Evolutionary conservation across 2,329 filamentous ascomycete genomes (phyloP), one percentile per base, ranked within the genome.

Genomic region (Diaporthe citriasiana): DNA sequence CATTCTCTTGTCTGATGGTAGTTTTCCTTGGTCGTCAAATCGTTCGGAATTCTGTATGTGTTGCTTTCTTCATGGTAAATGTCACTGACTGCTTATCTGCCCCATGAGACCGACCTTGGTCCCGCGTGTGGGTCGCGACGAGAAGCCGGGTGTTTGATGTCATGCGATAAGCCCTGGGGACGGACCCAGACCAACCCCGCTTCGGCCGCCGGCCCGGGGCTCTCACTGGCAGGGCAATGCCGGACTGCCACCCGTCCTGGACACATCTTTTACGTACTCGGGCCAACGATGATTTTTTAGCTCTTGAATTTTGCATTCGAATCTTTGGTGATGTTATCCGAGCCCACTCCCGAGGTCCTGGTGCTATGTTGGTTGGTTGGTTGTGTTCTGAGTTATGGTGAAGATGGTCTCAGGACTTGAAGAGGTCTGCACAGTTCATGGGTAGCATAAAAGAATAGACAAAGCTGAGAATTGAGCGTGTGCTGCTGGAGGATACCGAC

Each of bases 81-180:
- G 8, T 10, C 12, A 35, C 27, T 2, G 1, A 6, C 27, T 13
- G 6, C 40, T 7, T 17, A 65, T 13, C 15, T 22, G n/a, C n/a
- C 9, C 27, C 40, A 12, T 65, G 3, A 9, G 25, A 10, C 40
- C 33, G 9, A 19, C 22, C n/a, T 9, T 38, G n/a, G 25, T 40
- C 19, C 22, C 9, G 8, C 15, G 45, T 2, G 63, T 66, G 63
- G 63, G 63, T 51, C 63, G 38, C 27, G 22, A 38, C 22, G 22
- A n/a, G 53, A 30, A 35, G 42, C 60, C 47, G 9, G 60, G 19
- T 30, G 63, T 22, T 66, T 66, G 63, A 66, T 66, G 63, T 66
- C 63, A 66, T 66, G 63, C 63, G 63, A 66, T 66, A 66, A 66
- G 59, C n/a, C 0, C 7, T 47, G 19, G 19, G 45, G 19, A 47